Conservation (phyloP, 2,329 filamentous ascomycete species). For the Zymoseptoria ardabiliae region DNA sequence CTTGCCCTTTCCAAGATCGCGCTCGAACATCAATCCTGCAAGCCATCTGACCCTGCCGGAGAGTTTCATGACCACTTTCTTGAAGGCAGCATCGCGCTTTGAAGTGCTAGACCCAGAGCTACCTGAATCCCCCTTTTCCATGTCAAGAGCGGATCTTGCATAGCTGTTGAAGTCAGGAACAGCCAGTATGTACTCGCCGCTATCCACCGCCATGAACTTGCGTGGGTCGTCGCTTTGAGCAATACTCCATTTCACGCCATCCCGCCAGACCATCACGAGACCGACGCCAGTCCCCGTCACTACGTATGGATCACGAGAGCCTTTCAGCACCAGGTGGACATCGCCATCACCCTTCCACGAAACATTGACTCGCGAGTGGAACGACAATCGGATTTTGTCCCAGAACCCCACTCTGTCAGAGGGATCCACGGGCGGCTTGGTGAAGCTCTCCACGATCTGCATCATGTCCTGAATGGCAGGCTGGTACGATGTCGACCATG, state of each 20-base stretch:
- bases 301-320: constrained; percentile 82
- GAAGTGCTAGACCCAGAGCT: constrained; percentile 57
- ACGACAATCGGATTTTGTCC: constrained; percentile 93
- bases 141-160: constrained; percentile 57
- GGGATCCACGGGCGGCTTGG: constrained; percentile 86
- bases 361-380: constrained; percentile 83
- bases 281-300: constrained; percentile 89
- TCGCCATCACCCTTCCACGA: constrained; percentile 95
- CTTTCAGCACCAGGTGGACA: constrained; percentile 85
- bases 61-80: constrained; percentile 97
- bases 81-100: constrained; percentile 76
- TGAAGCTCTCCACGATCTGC: constrained; percentile 97
- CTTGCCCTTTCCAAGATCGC: constrained; percentile 62
- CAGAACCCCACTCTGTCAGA: constrained; percentile 95
- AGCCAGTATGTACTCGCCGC: constrained; percentile 88
- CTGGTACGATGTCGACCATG: constrained; percentile 96
- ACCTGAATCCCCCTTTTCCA: constrained; percentile 46
- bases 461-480: constrained; percentile 99
- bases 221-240: constrained; percentile 80
- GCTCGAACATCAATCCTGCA: constrained; percentile 85
- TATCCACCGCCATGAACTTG: constrained; percentile 91
- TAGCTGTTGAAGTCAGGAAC: constrained; percentile 89
- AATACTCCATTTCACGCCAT: constrained; percentile 81
- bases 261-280: constrained; percentile 98
- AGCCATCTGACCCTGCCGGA: constrained; percentile 94